Evolutionary conservation across 2,329 filamentous ascomycete genomes (phyloP), one percentile per base, ranked within the genome.

Genomic region (Chlorencoelia australis): DNA sequence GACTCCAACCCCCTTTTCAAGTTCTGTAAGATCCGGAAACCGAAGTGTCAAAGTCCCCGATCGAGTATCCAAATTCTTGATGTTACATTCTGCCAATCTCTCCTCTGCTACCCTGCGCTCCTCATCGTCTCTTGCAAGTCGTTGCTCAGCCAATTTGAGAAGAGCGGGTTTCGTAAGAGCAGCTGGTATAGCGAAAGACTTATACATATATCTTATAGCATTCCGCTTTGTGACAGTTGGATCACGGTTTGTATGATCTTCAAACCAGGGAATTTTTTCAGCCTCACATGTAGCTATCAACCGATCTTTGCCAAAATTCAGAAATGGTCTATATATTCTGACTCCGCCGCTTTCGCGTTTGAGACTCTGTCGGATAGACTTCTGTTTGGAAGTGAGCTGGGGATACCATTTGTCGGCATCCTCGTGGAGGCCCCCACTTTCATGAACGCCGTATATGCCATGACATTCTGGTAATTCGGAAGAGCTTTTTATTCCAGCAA

Each of bases 181-280:
- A 7, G 56, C 57, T 0, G 91, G 89, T 4, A 96, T 62, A 3
- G 57, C 52, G 40, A 78, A 60, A 4, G 69, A 59, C 17, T 65
- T 61, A 14, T 73, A 67, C 28, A 94, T 57, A 55, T 81, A 64
- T 20, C 89, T 75, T 24, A 95, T 66, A 0, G 89, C 78, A 52
- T 98, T 98, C 24, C 91, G 74, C 29, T 69, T 61, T 0, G 91
- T 94, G 40, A 93, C 61, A 0, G 79, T 86, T 7, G 67, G 69
- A 50, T 95, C 82, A 11, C 66, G 59, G 53, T 98, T 98, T 2
- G 88, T 95, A 27, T 67, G 63, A 55, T 98, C 91, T 55, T 91
- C 84, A 44, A 86, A 83, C 82, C 85, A 96, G 1, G 64, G 61
- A 7, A 93, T 62, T 0, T 66, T 60, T 45, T 78, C 70, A n/a